Evolutionary conservation across 345 rosid genomes (phyloP).

Genomic region (Cardamine occulta): DNA sequence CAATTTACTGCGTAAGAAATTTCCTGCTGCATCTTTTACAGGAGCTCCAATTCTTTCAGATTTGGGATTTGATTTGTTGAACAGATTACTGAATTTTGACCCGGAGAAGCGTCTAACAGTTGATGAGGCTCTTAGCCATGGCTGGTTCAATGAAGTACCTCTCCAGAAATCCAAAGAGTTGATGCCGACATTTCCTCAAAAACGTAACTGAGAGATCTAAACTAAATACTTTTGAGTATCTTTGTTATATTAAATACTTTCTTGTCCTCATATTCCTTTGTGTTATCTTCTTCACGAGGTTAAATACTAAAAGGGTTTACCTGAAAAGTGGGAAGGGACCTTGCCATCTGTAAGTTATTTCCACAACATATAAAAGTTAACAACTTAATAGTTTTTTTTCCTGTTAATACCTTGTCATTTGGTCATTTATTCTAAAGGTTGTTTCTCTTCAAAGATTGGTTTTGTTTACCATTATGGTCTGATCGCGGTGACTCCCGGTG

Average conservation of each 20-base stretch:
- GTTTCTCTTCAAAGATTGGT: constrained; percentile 7
- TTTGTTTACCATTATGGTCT: not conserved
- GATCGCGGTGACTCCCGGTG: constrained; percentile 7
- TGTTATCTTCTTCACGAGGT: constrained; percentile 45
- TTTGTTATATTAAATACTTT: not conserved
- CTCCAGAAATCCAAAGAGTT: constrained; percentile 68
- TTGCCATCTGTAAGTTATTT: constrained; percentile 40
- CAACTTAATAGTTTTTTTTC: not conserved
- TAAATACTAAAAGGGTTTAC: constrained; percentile 30
- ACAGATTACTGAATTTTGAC: constrained; percentile 63
- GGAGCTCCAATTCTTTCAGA: constrained; percentile 80
- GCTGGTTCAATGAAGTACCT: constrained; percentile 81
- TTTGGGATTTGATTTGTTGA: constrained; percentile 77
- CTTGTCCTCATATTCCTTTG: constrained; percentile 34
- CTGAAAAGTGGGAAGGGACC: constrained; percentile 23
- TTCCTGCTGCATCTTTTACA: constrained; percentile 74
- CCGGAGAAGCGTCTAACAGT: constrained; percentile 85
- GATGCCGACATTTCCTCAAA: constrained; percentile 71
- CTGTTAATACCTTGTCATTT: not conserved
- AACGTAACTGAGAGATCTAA: constrained; percentile 45
- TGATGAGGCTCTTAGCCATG: constrained; percentile 76
- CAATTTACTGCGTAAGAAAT: constrained; percentile 74
- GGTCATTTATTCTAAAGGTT: constrained; percentile 17
- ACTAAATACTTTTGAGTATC: constrained; percentile 8
- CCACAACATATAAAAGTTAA: constrained; percentile 3